These are phyloP conservation scores for Lunularia cruciata DNA, from an alignment of 225 moss, liverwort and hornwort genomes.

Conservation along the genomic window DNA sequence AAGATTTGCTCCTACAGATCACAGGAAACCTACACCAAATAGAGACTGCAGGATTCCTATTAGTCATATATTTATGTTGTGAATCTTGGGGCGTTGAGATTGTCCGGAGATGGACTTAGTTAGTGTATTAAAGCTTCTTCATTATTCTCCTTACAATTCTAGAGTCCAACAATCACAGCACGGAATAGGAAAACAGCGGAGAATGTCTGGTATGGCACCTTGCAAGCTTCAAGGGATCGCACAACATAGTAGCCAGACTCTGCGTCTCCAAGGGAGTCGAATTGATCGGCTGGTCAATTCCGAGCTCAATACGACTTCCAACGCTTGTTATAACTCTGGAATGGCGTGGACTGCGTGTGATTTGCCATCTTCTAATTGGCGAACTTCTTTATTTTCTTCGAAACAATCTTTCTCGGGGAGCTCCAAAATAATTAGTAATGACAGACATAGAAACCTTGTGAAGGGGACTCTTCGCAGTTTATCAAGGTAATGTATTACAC, in stretches of 20 bases:
- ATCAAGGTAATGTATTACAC: slow-evolving; percentile 1
- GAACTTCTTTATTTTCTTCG: neutral
- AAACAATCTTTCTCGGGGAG: neutral
- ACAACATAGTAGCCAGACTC: too few relatives aligned
- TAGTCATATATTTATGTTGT: too few relatives aligned
- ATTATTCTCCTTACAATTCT: neutral
- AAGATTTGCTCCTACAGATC: too few relatives aligned
- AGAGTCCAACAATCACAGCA: neutral
- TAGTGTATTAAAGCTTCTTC: neutral
- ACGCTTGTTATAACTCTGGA: neutral
- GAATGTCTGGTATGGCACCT: neutral
- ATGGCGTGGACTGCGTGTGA: too few relatives aligned
- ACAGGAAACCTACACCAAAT: too few relatives aligned
- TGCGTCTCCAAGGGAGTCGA: too few relatives aligned
- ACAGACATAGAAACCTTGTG: neutral
- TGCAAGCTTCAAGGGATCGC: too few relatives aligned
- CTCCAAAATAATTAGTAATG: neutral
- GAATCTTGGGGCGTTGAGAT: neutral
- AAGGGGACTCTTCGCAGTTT: neutral
- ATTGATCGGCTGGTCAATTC: too few relatives aligned
- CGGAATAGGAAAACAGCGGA: neutral
- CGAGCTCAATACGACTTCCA: too few relatives aligned
- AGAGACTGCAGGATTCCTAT: too few relatives aligned
- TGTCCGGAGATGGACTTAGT: slow-evolving; percentile 3
- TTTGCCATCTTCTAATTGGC: neutral